Evolutionary conservation across 768 basidiomycete species (phyloP).

Genomic region (Epithele typhae): DNA sequence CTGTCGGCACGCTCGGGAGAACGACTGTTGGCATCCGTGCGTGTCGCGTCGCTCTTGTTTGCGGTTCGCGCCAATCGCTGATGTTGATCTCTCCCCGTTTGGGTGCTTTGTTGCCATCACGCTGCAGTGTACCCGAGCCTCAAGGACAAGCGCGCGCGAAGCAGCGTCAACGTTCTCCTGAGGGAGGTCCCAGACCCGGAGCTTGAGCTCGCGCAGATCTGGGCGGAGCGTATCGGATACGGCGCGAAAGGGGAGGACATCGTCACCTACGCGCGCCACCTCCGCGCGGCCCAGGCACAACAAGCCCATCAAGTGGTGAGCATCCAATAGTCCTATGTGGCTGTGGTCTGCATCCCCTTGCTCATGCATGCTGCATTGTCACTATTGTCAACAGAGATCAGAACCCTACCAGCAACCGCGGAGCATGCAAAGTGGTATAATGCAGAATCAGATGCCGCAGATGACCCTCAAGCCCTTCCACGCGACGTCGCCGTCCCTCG

Average conservation of each 20-base stretch:
- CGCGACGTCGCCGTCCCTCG: not conserved
- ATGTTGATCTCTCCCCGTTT: no score
- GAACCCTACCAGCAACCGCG: no score
- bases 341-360: no score
- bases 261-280: slow-evolving; percentile 4
- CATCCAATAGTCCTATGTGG: not conserved
- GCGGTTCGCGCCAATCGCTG: not conserved
- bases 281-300: no score
- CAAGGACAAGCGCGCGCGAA: not conserved
- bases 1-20: no score
- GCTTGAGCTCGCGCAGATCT: not conserved
- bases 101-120: not conserved
- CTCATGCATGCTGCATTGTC: no score
- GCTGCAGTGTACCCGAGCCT: slow-evolving; percentile 15
- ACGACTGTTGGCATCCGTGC: no score
- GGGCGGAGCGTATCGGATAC: slow-evolving; percentile 5
- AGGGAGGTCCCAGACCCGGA: slow-evolving; percentile 5
- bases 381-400: no score
- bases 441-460: no score
- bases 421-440: no score
- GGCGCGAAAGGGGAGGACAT: slow-evolving; percentile 8
- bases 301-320: not conserved
- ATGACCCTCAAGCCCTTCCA: not conserved
- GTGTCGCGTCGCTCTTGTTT: no score
- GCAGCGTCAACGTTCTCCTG: slow-evolving; percentile 2